Evolutionary conservation across 768 basidiomycete genomes (phyloP).

Genomic region (Candolleomyces aberdarensis): DNA sequence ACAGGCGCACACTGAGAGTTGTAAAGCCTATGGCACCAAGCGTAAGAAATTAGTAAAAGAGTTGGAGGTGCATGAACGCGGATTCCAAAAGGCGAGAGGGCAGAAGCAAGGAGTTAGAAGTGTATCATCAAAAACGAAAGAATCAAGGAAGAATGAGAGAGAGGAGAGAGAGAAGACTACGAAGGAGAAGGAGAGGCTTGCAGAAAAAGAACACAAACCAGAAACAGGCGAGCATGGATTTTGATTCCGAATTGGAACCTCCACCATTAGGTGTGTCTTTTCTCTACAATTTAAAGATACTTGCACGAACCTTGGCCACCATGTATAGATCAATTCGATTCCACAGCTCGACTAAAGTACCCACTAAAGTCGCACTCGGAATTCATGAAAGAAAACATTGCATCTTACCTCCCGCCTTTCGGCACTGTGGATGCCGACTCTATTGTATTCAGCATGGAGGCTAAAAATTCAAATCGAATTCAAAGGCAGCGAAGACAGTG

Average conservation of each 20-base stretch:
- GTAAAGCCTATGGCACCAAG: conserved; percentile 65
- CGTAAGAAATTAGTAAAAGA: conserved; percentile 74
- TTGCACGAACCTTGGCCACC: no score
- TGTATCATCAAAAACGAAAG: conserved; percentile 63
- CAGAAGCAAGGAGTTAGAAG: conserved; percentile 58
- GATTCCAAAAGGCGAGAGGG: conserved; percentile 65
- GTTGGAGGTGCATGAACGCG: conserved; percentile 74
- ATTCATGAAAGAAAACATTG: conserved; percentile 49
- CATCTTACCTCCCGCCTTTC: conserved; percentile 53
- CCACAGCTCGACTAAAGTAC: conserved; percentile 74
- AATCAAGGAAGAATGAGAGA: conserved; percentile 76
- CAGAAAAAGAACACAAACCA: conserved; percentile 14
- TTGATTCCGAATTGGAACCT: conserved; percentile 44
- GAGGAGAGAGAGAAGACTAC: conserved; percentile 63
- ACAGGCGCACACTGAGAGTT: conserved; percentile 67
- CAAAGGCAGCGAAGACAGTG: conserved; percentile 23
- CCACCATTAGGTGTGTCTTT: no score
- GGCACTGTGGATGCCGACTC: conserved; percentile 61
- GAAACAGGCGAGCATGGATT: conserved; percentile 10
- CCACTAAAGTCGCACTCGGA: conserved; percentile 52
- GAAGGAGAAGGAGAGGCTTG: conserved; percentile 36
- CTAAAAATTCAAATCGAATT: conserved; percentile 16
- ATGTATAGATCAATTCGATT: conserved; percentile 69
- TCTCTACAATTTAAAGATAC: no score
- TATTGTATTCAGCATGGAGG: conserved; percentile 66